phyloP scores from a whole-genome alignment of 2,329 filamentous ascomycete species.

The Colletotrichum horii region DNA sequence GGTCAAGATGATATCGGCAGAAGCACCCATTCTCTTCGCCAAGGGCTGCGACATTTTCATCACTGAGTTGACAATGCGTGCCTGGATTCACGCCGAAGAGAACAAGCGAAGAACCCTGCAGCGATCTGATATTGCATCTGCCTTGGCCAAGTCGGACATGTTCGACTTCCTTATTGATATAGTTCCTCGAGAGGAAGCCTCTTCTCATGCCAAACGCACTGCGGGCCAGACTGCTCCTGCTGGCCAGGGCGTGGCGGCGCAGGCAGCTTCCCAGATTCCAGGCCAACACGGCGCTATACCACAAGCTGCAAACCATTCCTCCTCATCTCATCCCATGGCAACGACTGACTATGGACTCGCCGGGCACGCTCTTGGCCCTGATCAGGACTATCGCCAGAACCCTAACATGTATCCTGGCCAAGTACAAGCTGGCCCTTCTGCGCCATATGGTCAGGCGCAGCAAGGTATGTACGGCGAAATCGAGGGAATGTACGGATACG shows the following conservation, averaged over 20 bases:
- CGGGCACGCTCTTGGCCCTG: constrained; percentile 67
- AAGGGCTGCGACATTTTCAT: constrained; percentile 99
- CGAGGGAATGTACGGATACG: constrained; percentile 85
- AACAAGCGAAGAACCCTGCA: constrained; percentile 97
- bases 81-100: constrained; percentile 99
- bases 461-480: constrained; percentile 82
- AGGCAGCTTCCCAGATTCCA: constrained; percentile 53
- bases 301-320: constrained; percentile 59
- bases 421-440: constrained; percentile 74
- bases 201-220: constrained; percentile 81
- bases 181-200: constrained; percentile 92
- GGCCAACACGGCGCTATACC: constrained; percentile 55
- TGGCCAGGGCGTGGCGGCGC: constrained; percentile 35
- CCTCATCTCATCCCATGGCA: constrained; percentile 61
- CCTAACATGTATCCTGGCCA: constrained; percentile 83
- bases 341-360: constrained; percentile 66
- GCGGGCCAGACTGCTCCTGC: constrained; percentile 53
- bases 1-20: constrained; percentile 99
- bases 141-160: constrained; percentile 97
- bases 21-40: constrained; percentile 96
- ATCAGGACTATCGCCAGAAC: constrained; percentile 81
- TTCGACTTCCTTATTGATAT: constrained; percentile 99
- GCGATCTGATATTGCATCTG: constrained; percentile 94
- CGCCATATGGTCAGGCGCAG: constrained; percentile 78
- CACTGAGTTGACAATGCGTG: constrained; percentile 97